These are phyloP conservation scores for Pyrenochaeta sp. DNA, from an alignment of 2,329 filamentous ascomycete species.

Conservation along the genomic window DNA sequence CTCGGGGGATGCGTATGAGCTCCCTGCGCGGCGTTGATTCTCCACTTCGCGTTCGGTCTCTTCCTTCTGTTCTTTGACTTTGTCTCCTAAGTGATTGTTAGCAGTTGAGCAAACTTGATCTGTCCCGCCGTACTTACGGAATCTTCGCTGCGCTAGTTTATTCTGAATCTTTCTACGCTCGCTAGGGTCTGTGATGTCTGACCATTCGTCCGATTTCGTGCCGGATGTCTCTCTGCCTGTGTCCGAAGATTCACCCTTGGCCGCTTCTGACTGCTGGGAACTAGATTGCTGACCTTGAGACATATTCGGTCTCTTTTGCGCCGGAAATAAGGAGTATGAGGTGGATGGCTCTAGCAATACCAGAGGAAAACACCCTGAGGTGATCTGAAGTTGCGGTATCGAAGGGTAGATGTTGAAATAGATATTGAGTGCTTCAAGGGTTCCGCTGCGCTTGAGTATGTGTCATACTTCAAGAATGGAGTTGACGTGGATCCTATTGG, in stretches of 20 bases:
- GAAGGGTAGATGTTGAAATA: slow-evolving; percentile 2
- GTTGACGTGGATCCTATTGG: slow-evolving; percentile 32
- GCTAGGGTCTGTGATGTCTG: slow-evolving; percentile 72
- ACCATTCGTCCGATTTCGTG: slow-evolving; percentile 68
- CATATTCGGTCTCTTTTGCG: slow-evolving; percentile 21
- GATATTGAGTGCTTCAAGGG: slow-evolving; percentile 9
- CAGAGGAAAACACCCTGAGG: background rate
- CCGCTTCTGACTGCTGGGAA: slow-evolving; percentile 24
- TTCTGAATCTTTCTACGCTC: slow-evolving; percentile 80
- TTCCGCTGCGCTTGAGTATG: background rate
- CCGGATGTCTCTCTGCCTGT: slow-evolving; percentile 27
- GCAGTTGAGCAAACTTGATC: background rate
- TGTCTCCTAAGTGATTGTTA: slow-evolving; percentile 65
- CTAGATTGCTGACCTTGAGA: slow-evolving; percentile 28
- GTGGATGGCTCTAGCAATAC: background rate
- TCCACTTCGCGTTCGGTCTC: slow-evolving; percentile 68
- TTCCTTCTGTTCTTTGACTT: slow-evolving; percentile 73
- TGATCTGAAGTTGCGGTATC: background rate
- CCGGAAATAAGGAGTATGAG: background rate
- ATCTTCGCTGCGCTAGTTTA: slow-evolving; percentile 77
- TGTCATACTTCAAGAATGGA: slow-evolving; percentile 7
- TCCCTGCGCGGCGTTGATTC: slow-evolving; percentile 70
- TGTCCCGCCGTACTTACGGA: slow-evolving; percentile 63
- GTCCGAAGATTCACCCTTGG: slow-evolving; percentile 22
- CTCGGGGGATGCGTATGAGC: slow-evolving; percentile 69